Conservation (phyloP, 164 flowering plant species). For the Vitis vinifera region ASM3070453v1 NC_081805.1:6376501-6377000, state of each 20-base stretch:
- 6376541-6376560: slow-evolving; percentile 89
- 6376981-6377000: slow-evolving; percentile 22
- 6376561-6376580: slow-evolving; percentile 70
- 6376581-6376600: slow-evolving; percentile 74
- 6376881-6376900: slow-evolving; percentile 28
- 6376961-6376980: slow-evolving; percentile 18
- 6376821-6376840: slow-evolving; percentile 14
- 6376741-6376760: neutral
- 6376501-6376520: slow-evolving; percentile 79
- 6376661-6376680: slow-evolving; percentile 44
- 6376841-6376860: slow-evolving; percentile 15
- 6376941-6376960: slow-evolving; percentile 14
- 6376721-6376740: neutral
- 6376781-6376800: slow-evolving; percentile 10
- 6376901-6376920: slow-evolving; percentile 23
- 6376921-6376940: slow-evolving; percentile 33
- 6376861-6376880: slow-evolving; percentile 23
- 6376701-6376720: neutral
- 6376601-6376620: slow-evolving; percentile 79
- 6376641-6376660: slow-evolving; percentile 86
- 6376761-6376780: no score
- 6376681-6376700: slow-evolving; percentile 15
- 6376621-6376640: slow-evolving; percentile 69
- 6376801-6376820: slow-evolving; percentile 10
- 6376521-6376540: slow-evolving; percentile 56